Conservation (phyloP, 306 rosid genomes). For the Mucuna pruriens region DNA sequence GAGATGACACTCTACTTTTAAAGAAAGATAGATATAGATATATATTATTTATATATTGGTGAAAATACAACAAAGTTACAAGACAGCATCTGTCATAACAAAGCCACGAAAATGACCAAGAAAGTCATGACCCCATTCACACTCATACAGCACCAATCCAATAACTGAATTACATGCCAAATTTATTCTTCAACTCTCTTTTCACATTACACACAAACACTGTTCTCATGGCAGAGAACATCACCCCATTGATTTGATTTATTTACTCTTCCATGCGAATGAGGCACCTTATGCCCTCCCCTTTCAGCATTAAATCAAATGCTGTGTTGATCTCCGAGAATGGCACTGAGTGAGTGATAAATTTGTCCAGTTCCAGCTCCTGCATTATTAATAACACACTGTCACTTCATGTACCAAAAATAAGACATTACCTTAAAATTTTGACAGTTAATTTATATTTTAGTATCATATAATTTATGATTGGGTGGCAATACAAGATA, state of each 20-base stretch:
- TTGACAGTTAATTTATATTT: no score
- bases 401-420: not conserved
- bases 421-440: no score
- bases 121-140: constrained; percentile 5
- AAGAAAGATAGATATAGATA: not conserved
- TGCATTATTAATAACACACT: constrained; percentile 27
- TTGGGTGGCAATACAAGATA: no score
- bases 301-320: constrained; percentile 55
- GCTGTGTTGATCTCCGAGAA: constrained; percentile 60
- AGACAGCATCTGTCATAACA: not conserved
- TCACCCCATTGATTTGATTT: no score
- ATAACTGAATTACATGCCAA: not conserved
- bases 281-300: constrained; percentile 57
- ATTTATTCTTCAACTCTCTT: not conserved
- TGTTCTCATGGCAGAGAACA: constrained; percentile 3
- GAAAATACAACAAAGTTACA: not conserved
- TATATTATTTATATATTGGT: not conserved
- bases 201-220: constrained; percentile 3
- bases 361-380: constrained; percentile 44
- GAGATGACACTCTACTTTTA: not conserved
- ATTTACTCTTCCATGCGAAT: constrained; percentile 44
- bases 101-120: not conserved
- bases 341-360: constrained; percentile 55
- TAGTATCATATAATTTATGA: no score
- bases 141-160: not conserved